phyloP scores from a whole-genome alignment of 768 basidiomycete genomes.

The Imleria badia region DNA sequence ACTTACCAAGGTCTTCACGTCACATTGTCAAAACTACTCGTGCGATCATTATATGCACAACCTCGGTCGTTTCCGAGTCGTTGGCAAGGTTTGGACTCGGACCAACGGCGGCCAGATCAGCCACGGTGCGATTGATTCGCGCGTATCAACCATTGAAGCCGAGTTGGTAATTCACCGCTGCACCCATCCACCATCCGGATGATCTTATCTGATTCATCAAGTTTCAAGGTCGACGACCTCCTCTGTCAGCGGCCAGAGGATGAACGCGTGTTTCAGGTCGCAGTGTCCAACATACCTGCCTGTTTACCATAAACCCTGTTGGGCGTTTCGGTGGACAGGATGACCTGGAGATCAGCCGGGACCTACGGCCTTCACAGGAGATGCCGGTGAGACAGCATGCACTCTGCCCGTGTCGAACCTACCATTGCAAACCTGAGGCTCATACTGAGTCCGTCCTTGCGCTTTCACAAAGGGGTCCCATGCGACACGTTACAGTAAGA shows the following conservation, averaged over 20 bases:
- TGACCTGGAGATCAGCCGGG: conserved; percentile 45
- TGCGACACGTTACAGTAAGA: background rate
- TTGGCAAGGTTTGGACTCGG: background rate
- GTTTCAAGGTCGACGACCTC: background rate
- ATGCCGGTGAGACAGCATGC: background rate
- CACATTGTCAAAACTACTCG: no score
- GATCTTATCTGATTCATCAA: background rate
- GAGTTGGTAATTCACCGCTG: background rate
- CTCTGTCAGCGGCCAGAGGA: background rate
- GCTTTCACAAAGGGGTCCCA: background rate
- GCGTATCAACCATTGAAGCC: background rate
- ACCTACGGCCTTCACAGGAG: conserved; percentile 29
- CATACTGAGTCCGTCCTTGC: background rate
- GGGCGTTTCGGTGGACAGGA: background rate
- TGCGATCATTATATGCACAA: no score
- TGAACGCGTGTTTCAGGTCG: background rate
- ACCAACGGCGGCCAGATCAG: background rate
- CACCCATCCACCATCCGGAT: background rate
- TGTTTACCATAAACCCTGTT: background rate
- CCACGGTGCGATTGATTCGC: no score
- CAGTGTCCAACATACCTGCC: background rate
- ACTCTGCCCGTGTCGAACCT: background rate
- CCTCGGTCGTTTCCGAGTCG: no score
- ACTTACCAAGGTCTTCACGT: no score
- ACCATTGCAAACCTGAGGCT: background rate